Percentiles rank a stretch among this genome's conserved stretches.
These are phyloP conservation scores for Prunus davidiana DNA, from an alignment of 306 rosid genomes.

Conservation along the genomic window DNA sequence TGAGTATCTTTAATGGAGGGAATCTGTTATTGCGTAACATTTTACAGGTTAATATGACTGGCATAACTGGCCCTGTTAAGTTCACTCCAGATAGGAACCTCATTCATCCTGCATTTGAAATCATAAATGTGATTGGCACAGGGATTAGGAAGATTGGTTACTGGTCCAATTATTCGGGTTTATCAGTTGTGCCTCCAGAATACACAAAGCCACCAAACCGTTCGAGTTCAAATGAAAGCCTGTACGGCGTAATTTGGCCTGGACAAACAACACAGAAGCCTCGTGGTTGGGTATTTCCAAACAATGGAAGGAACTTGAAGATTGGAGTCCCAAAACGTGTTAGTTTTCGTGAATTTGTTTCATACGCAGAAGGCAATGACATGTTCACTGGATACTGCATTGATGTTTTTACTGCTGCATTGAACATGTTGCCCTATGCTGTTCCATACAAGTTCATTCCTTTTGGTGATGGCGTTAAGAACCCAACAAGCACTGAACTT, in stretches of 20 bases:
- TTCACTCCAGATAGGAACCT: slow-evolving; percentile 56
- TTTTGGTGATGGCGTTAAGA: slow-evolving; percentile 64
- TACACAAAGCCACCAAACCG: slow-evolving; percentile 49
- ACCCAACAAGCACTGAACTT: slow-evolving; percentile 65
- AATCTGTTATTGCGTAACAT: slow-evolving; percentile 42
- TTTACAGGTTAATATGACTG: slow-evolving; percentile 62
- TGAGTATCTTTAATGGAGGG: slow-evolving; percentile 76
- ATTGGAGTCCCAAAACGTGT: slow-evolving; percentile 72
- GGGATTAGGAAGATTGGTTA: slow-evolving; percentile 74
- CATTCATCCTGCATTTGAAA: slow-evolving; percentile 73
- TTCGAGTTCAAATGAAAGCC: slow-evolving; percentile 40
- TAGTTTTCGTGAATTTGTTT: slow-evolving; percentile 60
- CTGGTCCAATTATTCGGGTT: slow-evolving; percentile 88
- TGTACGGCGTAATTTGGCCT: slow-evolving; percentile 74
- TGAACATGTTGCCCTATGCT: slow-evolving; percentile 74
- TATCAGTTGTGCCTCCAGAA: slow-evolving; percentile 64
- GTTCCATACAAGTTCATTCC: slow-evolving; percentile 65
- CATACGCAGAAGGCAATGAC: slow-evolving; percentile 50
- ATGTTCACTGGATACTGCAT: slow-evolving; percentile 77
- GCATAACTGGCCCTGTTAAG: slow-evolving; percentile 64
- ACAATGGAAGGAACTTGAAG: slow-evolving; percentile 67
- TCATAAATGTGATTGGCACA: slow-evolving; percentile 71
- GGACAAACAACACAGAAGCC: slow-evolving; percentile 65
- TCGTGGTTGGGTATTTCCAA: slow-evolving; percentile 98
- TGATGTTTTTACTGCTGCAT: slow-evolving; percentile 82